A percentile compares a stretch with the other conserved stretches of the same genome.
phyloP scores from a whole-genome alignment of 2,329 filamentous ascomycete species.

The Ceratocystis harringtonii region DNA sequence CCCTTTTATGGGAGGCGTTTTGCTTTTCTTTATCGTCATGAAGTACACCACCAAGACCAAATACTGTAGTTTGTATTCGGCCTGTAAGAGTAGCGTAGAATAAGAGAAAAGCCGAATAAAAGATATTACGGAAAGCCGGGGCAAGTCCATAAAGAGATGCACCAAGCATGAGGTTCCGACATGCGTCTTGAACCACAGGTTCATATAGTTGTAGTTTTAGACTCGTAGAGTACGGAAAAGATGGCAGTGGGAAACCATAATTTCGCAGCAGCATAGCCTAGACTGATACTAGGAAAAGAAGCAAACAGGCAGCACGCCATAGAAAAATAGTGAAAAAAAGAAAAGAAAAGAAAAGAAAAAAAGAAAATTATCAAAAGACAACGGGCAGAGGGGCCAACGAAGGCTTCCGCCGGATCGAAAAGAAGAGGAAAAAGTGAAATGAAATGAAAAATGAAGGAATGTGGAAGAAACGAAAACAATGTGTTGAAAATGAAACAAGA shows the following conservation, averaged over 20 bases:
- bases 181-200: background rate
- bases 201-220: background rate
- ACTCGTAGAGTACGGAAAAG: background rate
- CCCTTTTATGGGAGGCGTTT: background rate
- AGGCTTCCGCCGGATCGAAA: conserved; percentile 12
- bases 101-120: background rate
- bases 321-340: background rate
- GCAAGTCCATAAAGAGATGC: background rate
- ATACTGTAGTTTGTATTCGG: background rate
- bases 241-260: background rate
- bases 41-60: background rate
- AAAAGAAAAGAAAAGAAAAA: conserved; percentile 2
- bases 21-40: background rate
- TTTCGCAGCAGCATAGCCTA: conserved; percentile 8
- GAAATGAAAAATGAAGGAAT: background rate
- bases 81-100: background rate
- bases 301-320: background rate
- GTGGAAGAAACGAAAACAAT: background rate
- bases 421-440: conserved; percentile 5
- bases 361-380: conserved; percentile 17
- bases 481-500: background rate
- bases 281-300: conserved; percentile 15
- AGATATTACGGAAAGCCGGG: too few relatives aligned
- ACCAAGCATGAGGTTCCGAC: background rate
- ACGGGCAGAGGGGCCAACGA: conserved; percentile 15